Evolutionary conservation across 1,284 basidiomycete species (phyloP), one percentile per base, ranked within the genome.

Genomic region (Ustilago vetiveriae): DNA sequence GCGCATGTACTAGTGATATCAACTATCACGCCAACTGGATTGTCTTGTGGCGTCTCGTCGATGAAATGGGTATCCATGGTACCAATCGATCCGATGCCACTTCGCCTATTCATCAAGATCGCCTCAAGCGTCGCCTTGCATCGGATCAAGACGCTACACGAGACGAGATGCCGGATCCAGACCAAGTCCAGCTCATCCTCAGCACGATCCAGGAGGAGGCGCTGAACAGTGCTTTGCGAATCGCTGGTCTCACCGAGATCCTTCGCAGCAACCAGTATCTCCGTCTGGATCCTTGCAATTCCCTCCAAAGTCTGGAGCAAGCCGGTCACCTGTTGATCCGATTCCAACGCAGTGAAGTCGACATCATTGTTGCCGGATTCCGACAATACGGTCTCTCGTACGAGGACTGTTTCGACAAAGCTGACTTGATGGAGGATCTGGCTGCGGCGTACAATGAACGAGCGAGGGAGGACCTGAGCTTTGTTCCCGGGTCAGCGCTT

Each of bases 11-110:
- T 17, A 91, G 89, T 74, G 93, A 96, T 81, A 90, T 92, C 41
- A 90, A 90, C 35, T 94, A 91, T 79, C 92, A 96, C 83, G 88
- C 50, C 72, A 89, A 94, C 87, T 95, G 92, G 84, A 78, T 85
- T 39, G 72, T 83, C 8, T 72, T 83, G 21, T 77, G 83, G 47
- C 75, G 79, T 3, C 82, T 83, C 0, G 73, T 94, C 57, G 89
- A 92, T 69, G 92, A 94, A 72, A 92, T 87, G 79, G 92, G 92
- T 24, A 85, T 94, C 51, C 52, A 52, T 40, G 62, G 62, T n/a
- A 66, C 68, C 4, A 58, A 71, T 29, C 62, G 68, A 17, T 47
- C 45, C 11, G 45, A 66, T 27, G 62, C 57, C 1, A 57, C 67
- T n/a, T 71, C 68, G 9, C 54, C 54, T 0, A 52, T 67, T 13